Percentiles rank a stretch among this genome's conserved stretches.
These are phyloP conservation scores for Salix suchowensis DNA, from an alignment of 345 rosid genomes.

Conservation along the genomic window DNA sequence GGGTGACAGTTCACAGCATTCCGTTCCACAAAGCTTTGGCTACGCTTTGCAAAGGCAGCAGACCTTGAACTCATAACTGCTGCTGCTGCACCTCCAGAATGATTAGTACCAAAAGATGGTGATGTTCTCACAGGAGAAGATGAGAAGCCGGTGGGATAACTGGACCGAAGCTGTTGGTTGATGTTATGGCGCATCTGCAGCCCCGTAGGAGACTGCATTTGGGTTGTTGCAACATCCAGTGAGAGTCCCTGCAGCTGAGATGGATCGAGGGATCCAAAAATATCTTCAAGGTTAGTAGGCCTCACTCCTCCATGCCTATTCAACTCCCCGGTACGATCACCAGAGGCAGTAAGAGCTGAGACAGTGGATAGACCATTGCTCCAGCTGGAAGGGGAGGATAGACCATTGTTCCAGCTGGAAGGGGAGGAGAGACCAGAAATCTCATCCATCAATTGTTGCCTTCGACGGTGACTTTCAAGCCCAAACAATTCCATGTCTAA, in stretches of 20 bases:
- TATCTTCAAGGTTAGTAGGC: constrained; percentile 62
- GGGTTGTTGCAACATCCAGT: constrained; percentile 29
- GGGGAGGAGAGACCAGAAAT: constrained; percentile 54
- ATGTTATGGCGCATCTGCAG: constrained; percentile 45
- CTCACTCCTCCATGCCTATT: constrained; percentile 56
- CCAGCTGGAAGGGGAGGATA: neutral
- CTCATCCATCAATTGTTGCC: constrained; percentile 50
- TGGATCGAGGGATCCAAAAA: constrained; percentile 49
- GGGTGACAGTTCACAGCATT: constrained; percentile 36
- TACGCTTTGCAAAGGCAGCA: constrained; percentile 58
- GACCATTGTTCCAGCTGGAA: constrained; percentile 51
- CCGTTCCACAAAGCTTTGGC: constrained; percentile 71
- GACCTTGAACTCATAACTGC: constrained; percentile 52
- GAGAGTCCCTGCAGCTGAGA: constrained; percentile 42
- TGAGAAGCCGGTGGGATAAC: constrained; percentile 44
- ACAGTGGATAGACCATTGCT: constrained; percentile 38
- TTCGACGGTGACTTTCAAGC: constrained; percentile 29
- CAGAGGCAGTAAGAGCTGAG: constrained; percentile 38
- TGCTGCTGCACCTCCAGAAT: constrained; percentile 38
- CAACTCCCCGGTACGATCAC: constrained; percentile 37
- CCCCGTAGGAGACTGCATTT: constrained; percentile 39
- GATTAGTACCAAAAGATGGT: constrained; percentile 39
- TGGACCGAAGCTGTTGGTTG: constrained; percentile 45
- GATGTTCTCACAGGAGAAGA: constrained; percentile 48
- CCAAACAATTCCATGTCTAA: constrained; percentile 41